Conservation (phyloP, 2,329 filamentous ascomycete genomes). For the Fusarium zealandicum region DNA sequence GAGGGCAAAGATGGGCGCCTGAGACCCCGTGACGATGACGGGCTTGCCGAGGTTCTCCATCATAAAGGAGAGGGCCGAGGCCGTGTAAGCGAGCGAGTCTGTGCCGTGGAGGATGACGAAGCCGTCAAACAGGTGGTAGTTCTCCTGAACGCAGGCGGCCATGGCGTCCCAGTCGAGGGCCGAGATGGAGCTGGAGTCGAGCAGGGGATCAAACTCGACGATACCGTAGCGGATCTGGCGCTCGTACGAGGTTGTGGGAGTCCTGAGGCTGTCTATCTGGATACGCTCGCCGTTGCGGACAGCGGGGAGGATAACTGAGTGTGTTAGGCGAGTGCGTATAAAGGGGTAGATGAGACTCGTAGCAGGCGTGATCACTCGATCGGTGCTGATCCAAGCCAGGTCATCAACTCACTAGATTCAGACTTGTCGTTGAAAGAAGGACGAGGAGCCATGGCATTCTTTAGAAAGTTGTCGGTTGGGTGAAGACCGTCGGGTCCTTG, state of each 20-base stretch:
- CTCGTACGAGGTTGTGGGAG: slow-evolving; percentile 80
- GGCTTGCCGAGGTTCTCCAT: slow-evolving; percentile 89
- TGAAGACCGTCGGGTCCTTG: slow-evolving; percentile 80
- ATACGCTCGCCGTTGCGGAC: slow-evolving; percentile 58
- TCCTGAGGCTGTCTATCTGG: slow-evolving; percentile 73
- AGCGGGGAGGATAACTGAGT: slow-evolving; percentile 57
- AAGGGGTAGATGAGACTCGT: background rate
- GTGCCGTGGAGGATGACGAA: slow-evolving; percentile 93
- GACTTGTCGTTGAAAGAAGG: slow-evolving; percentile 82
- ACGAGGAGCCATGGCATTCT: slow-evolving; percentile 80
- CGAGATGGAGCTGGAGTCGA: slow-evolving; percentile 91
- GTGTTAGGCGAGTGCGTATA: slow-evolving; percentile 1
- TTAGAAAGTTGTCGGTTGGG: slow-evolving; percentile 80
- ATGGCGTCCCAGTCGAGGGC: slow-evolving; percentile 87
- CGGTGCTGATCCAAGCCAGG: background rate
- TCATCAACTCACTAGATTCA: slow-evolving; percentile 39
- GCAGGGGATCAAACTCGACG: slow-evolving; percentile 81
- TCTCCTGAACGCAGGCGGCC: slow-evolving; percentile 77
- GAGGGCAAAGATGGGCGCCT: slow-evolving; percentile 87
- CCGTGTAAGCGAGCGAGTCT: slow-evolving; percentile 87
- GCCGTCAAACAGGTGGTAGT: slow-evolving; percentile 88
- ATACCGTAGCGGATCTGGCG: slow-evolving; percentile 84
- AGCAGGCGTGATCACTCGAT: background rate
- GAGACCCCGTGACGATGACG: slow-evolving; percentile 83
- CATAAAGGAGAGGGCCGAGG: slow-evolving; percentile 92